phyloP scores from a whole-genome alignment of 2,329 filamentous ascomycete species.

The Camillea tinctor region DNA sequence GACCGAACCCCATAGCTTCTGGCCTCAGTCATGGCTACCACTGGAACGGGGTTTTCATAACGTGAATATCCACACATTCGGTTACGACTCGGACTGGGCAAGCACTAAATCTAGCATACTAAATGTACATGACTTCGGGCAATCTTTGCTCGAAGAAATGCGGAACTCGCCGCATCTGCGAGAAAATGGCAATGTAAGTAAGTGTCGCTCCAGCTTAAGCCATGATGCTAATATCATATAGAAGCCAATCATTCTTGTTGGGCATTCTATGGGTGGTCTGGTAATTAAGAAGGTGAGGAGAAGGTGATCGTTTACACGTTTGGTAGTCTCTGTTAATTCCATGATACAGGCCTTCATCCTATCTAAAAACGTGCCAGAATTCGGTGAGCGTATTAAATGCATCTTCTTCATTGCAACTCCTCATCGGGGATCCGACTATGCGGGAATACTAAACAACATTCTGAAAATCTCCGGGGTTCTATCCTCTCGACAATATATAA shows the following conservation, averaged over 20 bases:
- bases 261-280: slow-evolving; percentile 32
- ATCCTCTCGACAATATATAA: slow-evolving; percentile 23
- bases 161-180: slow-evolving; percentile 22
- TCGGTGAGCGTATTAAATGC: slow-evolving; percentile 21
- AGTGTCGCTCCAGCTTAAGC: not conserved
- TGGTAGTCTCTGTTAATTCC: not conserved
- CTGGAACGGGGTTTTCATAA: slow-evolving; percentile 28
- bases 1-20: slow-evolving; percentile 33
- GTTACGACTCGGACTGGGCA: slow-evolving; percentile 33
- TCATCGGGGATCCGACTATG: slow-evolving; percentile 34
- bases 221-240: slow-evolving; percentile 2
- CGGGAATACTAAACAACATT: slow-evolving; percentile 26
- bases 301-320: not conserved
- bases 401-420: slow-evolving; percentile 38
- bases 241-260: slow-evolving; percentile 28
- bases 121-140: slow-evolving; percentile 32
- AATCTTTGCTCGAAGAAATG: slow-evolving; percentile 29
- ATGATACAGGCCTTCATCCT: slow-evolving; percentile 22
- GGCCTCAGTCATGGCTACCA: slow-evolving; percentile 41
- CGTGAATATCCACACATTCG: slow-evolving; percentile 32
- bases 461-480: slow-evolving; percentile 18
- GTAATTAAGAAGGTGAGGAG: slow-evolving; percentile 33
- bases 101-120: slow-evolving; percentile 18
- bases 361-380: slow-evolving; percentile 16
- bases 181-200: not conserved